Evolutionary conservation across 2,329 filamentous ascomycete species (phyloP), one percentile per base, ranked within the genome.

Genomic region (Leptographium radiaticola): DNA sequence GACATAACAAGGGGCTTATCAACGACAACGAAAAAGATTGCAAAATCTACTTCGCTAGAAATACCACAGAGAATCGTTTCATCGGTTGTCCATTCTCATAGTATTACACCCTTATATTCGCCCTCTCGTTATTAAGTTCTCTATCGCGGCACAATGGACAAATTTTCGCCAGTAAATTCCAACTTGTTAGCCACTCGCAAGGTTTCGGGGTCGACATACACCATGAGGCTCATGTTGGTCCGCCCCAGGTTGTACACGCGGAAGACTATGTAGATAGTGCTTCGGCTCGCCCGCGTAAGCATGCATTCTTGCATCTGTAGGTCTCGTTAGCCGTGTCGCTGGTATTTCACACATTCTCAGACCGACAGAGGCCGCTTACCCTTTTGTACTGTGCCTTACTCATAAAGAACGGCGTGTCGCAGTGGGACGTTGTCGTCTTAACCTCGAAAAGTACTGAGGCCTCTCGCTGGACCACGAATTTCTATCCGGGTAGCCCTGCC

Each of bases 371-470:
- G 25, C 25, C 25, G 20, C 67, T 59, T 59, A 73, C 72, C 57
- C 63, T 61, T 40, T 62, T 54, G 51, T 71, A 74, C 59, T 78
- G 74, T 1, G 59, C 57, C 34, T 69, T 66, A 58, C 71, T 76
- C 65, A 77, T 69, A 49, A 63, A 77, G 53, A 79, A 76, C 0
- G 69, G 66, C 7, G 66, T 69, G 2, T 65, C 61, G 45, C 63
- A 68, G 2, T 57, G 49, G 1, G 61, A 60, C 0, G 68, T 70
- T 0, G 74, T 77, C 1, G 73, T 67, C 59, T 78, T 79, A 39
- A 79, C 75, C 53, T 79, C 76, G 2, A 79, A 25, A 68, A 71
- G 57, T 75, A 78, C 36, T 65, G 58, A 1, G 68, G 72, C 4
- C 49, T 58, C 50, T 38, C 51, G 12, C 46, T 59, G 12, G 42